A percentile compares a stretch with the other conserved stretches of the same genome.
Evolutionary conservation across 331 rosid genomes (phyloP).

Genomic region (Phaseolus coccineus): DNA sequence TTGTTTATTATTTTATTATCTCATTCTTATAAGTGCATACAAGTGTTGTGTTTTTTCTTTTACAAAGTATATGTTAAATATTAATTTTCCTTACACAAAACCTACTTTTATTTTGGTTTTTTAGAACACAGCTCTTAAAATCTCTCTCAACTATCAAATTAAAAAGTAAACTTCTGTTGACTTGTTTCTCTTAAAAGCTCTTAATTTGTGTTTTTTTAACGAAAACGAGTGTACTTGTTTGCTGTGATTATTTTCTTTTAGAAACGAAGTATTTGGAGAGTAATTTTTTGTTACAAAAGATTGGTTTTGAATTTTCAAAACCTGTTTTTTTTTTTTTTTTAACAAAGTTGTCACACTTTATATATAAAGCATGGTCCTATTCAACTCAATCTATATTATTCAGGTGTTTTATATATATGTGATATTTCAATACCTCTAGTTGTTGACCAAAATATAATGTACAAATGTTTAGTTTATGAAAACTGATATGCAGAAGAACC

Average conservation of each 20-base stretch:
- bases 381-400: not conserved
- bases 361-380: not conserved
- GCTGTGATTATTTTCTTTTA: not conserved
- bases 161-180: not conserved
- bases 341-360: not conserved
- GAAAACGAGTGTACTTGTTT: not conserved
- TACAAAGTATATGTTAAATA: not conserved
- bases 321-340: not conserved
- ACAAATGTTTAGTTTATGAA: no score
- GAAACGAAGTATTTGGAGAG: not conserved
- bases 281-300: not conserved
- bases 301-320: not conserved
- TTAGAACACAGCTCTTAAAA: not conserved
- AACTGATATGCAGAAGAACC: no score
- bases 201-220: not conserved
- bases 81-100: not conserved
- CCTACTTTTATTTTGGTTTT: not conserved
- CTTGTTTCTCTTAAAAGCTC: no score
- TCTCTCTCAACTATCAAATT: not conserved
- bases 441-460: no score
- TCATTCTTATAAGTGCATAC: not conserved
- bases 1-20: conserved; percentile 9
- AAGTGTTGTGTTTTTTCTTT: not conserved
- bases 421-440: no score
- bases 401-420: no score